phyloP scores from a whole-genome alignment of 163 green algal species.

The Coccomyxa subellipsoidea region DNA sequence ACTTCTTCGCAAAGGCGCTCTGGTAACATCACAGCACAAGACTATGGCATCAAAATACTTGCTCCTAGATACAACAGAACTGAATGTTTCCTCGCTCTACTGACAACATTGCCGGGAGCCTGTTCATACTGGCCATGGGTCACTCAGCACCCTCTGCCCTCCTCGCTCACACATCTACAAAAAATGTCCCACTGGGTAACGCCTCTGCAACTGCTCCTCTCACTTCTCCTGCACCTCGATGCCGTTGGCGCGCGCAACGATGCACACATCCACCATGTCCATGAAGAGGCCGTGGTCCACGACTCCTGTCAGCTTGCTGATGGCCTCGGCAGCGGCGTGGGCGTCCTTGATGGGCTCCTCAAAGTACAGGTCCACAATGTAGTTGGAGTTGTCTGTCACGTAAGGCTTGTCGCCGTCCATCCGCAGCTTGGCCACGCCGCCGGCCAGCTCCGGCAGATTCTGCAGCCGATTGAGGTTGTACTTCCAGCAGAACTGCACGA shows the following conservation, averaged over 20 bases:
- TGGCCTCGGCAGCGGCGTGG: constrained; percentile 72
- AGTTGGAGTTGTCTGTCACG: constrained; percentile 99
- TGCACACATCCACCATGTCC: constrained; percentile 82
- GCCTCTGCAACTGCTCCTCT: no score
- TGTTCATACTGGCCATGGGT: no score
- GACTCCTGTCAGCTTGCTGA: constrained; percentile 82
- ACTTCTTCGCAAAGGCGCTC: no score
- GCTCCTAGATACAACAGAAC: no score
- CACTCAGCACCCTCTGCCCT: no score
- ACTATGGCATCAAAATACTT: no score
- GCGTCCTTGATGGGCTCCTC: constrained; percentile 57
- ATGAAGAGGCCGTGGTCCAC: constrained; percentile 98
- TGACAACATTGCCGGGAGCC: no score
- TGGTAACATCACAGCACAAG: no score
- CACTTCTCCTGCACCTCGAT: constrained; percentile 55
- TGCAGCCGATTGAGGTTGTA: constrained; percentile 86
- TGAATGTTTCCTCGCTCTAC: no score
- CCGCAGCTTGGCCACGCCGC: constrained; percentile 25
- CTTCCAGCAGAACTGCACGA: constrained; percentile 98
- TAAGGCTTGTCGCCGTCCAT: constrained; percentile 85
- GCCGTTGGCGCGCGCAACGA: constrained; percentile 77
- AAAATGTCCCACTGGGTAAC: no score
- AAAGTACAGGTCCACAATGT: constrained; percentile 99
- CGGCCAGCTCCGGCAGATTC: constrained; percentile 55
- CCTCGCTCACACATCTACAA: no score